Percentiles rank a stretch among this genome's conserved stretches.
phyloP scores from a whole-genome alignment of 495 filamentous ascomycete species.

The Jackrogersella multiformis region DNA sequence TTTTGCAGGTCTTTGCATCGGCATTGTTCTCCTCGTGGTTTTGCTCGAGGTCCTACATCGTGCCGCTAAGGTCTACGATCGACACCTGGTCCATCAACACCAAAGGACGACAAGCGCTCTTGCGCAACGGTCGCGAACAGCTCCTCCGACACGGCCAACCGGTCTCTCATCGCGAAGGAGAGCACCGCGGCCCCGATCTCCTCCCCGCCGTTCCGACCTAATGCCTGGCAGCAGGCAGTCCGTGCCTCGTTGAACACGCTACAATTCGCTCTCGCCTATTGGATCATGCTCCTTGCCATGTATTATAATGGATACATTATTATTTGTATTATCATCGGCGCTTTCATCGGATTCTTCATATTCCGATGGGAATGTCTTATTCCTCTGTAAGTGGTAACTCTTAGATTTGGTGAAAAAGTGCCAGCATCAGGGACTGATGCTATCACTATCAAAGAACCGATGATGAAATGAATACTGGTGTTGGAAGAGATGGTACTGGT shows the following conservation, averaged over 20 bases:
- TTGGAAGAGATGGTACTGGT: conserved; percentile 10
- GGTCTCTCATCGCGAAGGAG: conserved; percentile 31
- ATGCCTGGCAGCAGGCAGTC: conserved; percentile 65
- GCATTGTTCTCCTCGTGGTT: conserved; percentile 70
- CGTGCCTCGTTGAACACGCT: conserved; percentile 70
- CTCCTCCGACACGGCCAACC: conserved; percentile 13
- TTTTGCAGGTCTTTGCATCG: conserved; percentile 78
- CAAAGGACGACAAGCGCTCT: conserved; percentile 21
- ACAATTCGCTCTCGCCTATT: conserved; percentile 76
- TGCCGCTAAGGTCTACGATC: conserved; percentile 67
- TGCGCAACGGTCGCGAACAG: conserved; percentile 20
- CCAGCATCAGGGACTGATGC: neutral
- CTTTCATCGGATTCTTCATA: conserved; percentile 66
- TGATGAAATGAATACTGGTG: neutral
- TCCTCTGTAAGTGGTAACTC: conserved; percentile 13
- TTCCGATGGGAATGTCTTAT: conserved; percentile 65
- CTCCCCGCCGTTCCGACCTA: conserved; percentile 54
- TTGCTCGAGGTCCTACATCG: conserved; percentile 71
- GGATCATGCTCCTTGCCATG: conserved; percentile 73
- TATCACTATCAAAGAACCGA: neutral
- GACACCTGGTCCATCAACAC: conserved; percentile 60
- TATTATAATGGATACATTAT: conserved; percentile 74
- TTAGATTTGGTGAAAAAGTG: neutral
- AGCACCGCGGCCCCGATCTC: neutral
- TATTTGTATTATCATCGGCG: conserved; percentile 69